Evolutionary conservation across 2,329 filamentous ascomycete genomes (phyloP).

Genomic region (Penicillium concentricum): DNA sequence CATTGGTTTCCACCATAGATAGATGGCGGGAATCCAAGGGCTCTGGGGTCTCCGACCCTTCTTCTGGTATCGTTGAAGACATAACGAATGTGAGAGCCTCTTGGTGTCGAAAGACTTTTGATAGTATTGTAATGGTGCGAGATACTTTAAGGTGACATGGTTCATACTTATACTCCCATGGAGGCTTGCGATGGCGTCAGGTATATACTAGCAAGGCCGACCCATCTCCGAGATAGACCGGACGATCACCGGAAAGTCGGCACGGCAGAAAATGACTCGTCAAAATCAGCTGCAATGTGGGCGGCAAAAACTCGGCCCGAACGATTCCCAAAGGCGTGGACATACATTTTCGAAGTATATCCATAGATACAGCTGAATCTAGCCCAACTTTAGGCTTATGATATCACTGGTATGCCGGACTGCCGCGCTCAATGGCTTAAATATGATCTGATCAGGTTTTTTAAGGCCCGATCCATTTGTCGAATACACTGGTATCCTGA

Average conservation of each 20-base stretch:
- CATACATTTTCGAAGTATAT: background rate
- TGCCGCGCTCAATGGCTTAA: too few species aligned
- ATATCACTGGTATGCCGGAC: background rate
- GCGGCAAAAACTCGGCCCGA: background rate
- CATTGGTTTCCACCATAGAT: conserved; percentile 19
- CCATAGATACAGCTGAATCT: background rate
- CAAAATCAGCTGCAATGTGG: background rate
- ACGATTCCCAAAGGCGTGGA: background rate
- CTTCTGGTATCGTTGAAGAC: conserved; percentile 8
- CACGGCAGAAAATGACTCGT: background rate
- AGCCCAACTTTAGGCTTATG: background rate
- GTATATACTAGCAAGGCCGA: conserved; percentile 11
- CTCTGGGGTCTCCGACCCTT: conserved; percentile 1
- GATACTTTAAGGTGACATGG: background rate
- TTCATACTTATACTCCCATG: conserved; percentile 12
- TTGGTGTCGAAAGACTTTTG: background rate
- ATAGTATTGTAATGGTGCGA: background rate
- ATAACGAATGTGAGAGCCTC: background rate
- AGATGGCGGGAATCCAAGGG: background rate
- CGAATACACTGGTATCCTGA: too few species aligned
- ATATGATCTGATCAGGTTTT: too few species aligned
- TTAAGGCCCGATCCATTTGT: too few species aligned
- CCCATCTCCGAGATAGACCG: conserved; percentile 19
- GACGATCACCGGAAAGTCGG: background rate
- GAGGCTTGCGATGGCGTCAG: background rate